These are phyloP conservation scores for Dactylellina parvicollis DNA, from an alignment of 2,329 filamentous ascomycete species.

Conservation along the genomic window DNA sequence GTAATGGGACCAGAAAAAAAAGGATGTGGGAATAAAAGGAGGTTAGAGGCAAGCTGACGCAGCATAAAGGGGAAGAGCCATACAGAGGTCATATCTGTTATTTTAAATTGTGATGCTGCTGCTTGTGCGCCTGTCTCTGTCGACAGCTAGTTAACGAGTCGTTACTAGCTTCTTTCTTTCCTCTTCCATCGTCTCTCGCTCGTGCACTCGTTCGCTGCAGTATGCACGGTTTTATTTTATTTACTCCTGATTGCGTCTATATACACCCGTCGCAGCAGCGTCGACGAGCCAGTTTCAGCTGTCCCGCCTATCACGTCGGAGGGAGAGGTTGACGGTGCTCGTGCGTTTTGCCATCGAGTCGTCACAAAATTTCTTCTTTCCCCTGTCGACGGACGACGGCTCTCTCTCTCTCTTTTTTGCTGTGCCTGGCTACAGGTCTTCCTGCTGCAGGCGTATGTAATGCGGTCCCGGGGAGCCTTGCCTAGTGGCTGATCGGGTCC, in stretches of 20 bases:
- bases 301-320: neutral
- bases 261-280: slow-evolving; percentile 1
- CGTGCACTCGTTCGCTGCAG: slow-evolving; percentile 24
- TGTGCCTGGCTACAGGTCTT: slow-evolving; percentile 7
- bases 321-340: neutral
- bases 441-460: slow-evolving; percentile 30
- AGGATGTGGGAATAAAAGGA: neutral
- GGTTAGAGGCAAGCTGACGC: slow-evolving; percentile 18
- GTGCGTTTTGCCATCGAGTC: slow-evolving; percentile 8
- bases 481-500: slow-evolving; percentile 53
- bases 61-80: slow-evolving; percentile 39
- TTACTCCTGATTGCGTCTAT: slow-evolving; percentile 21
- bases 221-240: slow-evolving; percentile 22
- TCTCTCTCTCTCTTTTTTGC: neutral
- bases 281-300: slow-evolving; percentile 15
- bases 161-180: too few species aligned
- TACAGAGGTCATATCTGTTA: slow-evolving; percentile 11
- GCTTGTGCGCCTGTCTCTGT: too few species aligned
- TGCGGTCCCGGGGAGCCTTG: slow-evolving; percentile 52
- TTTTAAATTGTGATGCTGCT: slow-evolving; percentile 1
- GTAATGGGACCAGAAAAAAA: neutral
- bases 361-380: slow-evolving; percentile 5
- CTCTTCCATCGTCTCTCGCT: neutral
- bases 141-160: too few species aligned
- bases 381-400: slow-evolving; percentile 2